These are phyloP conservation scores for Blumeriella jaapii DNA, from an alignment of 2,329 filamentous ascomycete genomes.

Conservation along the genomic window DNA sequence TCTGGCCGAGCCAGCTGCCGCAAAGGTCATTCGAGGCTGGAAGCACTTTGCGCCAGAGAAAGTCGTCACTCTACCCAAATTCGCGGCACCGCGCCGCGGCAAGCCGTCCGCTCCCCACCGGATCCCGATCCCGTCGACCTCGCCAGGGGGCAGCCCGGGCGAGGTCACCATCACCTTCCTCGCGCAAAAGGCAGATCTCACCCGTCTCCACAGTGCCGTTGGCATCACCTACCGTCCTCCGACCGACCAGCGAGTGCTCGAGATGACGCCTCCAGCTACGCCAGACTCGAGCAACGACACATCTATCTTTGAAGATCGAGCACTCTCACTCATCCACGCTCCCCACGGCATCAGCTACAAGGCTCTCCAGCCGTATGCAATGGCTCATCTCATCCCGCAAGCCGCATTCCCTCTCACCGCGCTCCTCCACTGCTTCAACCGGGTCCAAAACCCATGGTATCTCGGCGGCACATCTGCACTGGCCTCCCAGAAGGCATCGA, in stretches of 20 bases:
- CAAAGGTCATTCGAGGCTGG: conserved; percentile 55
- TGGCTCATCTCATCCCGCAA: conserved; percentile 42
- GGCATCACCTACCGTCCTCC: conserved; percentile 53
- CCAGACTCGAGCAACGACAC: conserved; percentile 2
- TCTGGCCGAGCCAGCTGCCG: conserved; percentile 52
- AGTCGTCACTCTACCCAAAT: conserved; percentile 34
- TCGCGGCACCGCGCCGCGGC: conserved; percentile 30
- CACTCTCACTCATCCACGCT: conserved; percentile 51
- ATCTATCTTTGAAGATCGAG: conserved; percentile 27
- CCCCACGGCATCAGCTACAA: conserved; percentile 49
- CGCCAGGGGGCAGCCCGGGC: conserved; percentile 42
- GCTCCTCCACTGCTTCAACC: conserved; percentile 53
- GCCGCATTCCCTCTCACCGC: conserved; percentile 50
- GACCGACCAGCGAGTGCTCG: conserved; percentile 3
- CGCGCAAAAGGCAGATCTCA: conserved; percentile 46
- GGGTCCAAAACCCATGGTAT: conserved; percentile 47
- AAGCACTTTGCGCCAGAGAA: conserved; percentile 49
- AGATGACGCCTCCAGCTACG: conserved; percentile 3
- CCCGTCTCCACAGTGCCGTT: conserved; percentile 52
- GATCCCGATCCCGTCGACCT: conserved; percentile 42
- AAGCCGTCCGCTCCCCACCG: conserved; percentile 26
- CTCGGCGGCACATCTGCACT: conserved; percentile 44
- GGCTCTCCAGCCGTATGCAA: conserved; percentile 42
- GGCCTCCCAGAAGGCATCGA: conserved; percentile 46
- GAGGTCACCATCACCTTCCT: conserved; percentile 64